A percentile compares a stretch with the other conserved stretches of the same genome.
Conservation (phyloP, 2,329 filamentous ascomycete species). For the Aspergillus pseudonomiae region DNA sequence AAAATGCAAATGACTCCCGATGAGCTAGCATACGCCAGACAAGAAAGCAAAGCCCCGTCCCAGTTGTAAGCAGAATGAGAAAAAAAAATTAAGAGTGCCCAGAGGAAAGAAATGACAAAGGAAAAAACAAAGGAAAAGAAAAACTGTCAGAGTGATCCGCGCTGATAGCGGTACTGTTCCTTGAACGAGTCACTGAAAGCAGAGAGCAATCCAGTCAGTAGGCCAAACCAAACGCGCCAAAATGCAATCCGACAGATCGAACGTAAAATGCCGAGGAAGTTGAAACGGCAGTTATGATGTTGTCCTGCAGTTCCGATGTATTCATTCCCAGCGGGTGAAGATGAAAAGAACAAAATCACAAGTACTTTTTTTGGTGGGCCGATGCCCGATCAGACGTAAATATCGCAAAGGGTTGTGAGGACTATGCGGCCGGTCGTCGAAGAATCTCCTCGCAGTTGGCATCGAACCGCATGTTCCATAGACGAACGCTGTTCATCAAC, state of each 20-base stretch:
- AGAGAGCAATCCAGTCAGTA: constrained; percentile 33
- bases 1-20: constrained; percentile 30
- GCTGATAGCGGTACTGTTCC: constrained; percentile 17
- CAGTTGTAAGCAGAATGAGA: constrained; percentile 19
- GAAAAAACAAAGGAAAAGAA: constrained; percentile 10
- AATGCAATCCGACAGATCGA: constrained; percentile 34
- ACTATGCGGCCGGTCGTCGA: constrained; percentile 49
- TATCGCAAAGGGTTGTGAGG: constrained; percentile 24
- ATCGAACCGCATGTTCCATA: constrained; percentile 93
- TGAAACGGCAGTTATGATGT: neutral
- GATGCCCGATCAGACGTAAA: neutral
- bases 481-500: constrained; percentile 83
- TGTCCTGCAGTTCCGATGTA: constrained; percentile 2
- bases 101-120: constrained; percentile 14
- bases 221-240: constrained; percentile 38
- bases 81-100: constrained; percentile 11
- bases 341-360: neutral
- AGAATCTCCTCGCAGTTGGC: constrained; percentile 94
- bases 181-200: constrained; percentile 5
- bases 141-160: constrained; percentile 10
- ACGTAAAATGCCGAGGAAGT: constrained; percentile 1
- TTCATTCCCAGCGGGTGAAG: neutral
- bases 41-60: constrained; percentile 30
- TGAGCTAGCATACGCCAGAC: constrained; percentile 24
- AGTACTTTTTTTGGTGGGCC: constrained; percentile 12